These are phyloP conservation scores for Globisporangium parvum DNA, from an alignment of 352 stramenopile species.

Conservation along the genomic window DNA sequence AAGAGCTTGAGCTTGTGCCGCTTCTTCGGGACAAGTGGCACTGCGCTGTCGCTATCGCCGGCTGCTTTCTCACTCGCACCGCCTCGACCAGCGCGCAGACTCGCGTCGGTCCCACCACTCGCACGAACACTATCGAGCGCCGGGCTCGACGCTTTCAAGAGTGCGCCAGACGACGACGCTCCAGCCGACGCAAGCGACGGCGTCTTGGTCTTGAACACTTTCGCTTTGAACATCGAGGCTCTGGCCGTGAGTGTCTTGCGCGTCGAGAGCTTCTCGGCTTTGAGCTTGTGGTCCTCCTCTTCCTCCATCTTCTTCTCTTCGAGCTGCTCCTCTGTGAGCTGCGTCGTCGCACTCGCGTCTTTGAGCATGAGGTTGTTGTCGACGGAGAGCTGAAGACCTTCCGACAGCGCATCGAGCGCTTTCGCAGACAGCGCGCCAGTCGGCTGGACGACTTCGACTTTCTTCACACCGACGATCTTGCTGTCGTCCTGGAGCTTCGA, in stretches of 20 bases:
- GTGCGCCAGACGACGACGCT: background rate
- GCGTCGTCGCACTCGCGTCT: conserved; percentile 14
- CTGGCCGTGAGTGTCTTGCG: conserved; percentile 52
- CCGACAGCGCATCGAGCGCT: conserved; percentile 70
- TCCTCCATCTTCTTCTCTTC: conserved; percentile 87
- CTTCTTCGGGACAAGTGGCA: conserved; percentile 47
- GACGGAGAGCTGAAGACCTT: conserved; percentile 68
- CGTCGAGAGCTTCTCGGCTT: conserved; percentile 63
- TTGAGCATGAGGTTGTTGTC: conserved; percentile 39
- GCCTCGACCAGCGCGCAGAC: background rate
- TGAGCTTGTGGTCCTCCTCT: conserved; percentile 80
- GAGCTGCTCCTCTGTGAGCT: conserved; percentile 70
- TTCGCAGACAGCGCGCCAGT: conserved; percentile 69
- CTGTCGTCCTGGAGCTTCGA: conserved; percentile 72
- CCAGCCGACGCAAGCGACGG: background rate
- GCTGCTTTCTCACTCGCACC: conserved; percentile 15
- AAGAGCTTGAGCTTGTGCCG: conserved; percentile 88
- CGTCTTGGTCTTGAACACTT: conserved; percentile 57
- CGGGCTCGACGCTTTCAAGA: conserved; percentile 6
- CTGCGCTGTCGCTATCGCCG: conserved; percentile 16
- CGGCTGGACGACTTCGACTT: conserved; percentile 65
- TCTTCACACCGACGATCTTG: conserved; percentile 72
- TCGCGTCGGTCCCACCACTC: conserved; percentile 3
- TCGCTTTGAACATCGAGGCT: conserved; percentile 72
- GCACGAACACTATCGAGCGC: conserved; percentile 7